Conservation (phyloP, 2,329 filamentous ascomycete genomes). For the Bertia moriformis region DNA sequence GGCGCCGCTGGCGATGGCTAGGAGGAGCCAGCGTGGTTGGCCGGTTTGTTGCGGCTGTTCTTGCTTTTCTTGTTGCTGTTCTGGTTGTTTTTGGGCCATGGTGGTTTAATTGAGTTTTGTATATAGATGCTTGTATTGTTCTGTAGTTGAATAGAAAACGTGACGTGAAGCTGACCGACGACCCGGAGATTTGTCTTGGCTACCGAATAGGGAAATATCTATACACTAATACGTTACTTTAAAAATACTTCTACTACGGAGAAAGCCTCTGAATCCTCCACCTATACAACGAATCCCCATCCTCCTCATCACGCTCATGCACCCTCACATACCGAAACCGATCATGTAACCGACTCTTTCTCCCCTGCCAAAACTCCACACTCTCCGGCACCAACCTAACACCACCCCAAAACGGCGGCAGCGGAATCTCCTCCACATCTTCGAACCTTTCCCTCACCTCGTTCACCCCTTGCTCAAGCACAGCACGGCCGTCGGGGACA, state of each 20-base stretch:
- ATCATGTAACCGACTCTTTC: slow-evolving; percentile 81
- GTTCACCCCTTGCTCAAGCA: slow-evolving; percentile 63
- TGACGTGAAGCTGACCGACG: too few relatives aligned
- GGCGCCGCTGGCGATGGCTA: slow-evolving; percentile 43
- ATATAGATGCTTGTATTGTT: too few relatives aligned
- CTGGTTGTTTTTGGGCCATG: too few relatives aligned
- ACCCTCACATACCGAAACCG: slow-evolving; percentile 71
- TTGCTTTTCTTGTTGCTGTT: too few relatives aligned
- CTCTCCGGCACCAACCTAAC: slow-evolving; percentile 70
- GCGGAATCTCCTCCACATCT: slow-evolving; percentile 64
- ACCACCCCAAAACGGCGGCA: slow-evolving; percentile 91
- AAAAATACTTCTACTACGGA: too few relatives aligned
- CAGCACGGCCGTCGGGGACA: slow-evolving; percentile 51
- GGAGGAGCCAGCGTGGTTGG: slow-evolving; percentile 27
- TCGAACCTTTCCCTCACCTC: slow-evolving; percentile 66
- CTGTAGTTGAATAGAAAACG: too few relatives aligned
- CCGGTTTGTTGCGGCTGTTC: slow-evolving; percentile 4
- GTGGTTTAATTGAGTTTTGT: too few relatives aligned
- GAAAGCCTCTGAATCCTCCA: slow-evolving; percentile 23
- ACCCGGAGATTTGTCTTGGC: too few relatives aligned
- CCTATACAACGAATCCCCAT: slow-evolving; percentile 37
- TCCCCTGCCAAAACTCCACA: slow-evolving; percentile 93
- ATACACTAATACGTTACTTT: too few relatives aligned
- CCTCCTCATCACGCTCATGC: slow-evolving; percentile 20
- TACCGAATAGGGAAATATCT: too few relatives aligned